phyloP scores from a whole-genome alignment of 106 monocot genomes.

The Allium cepa region DNA sequence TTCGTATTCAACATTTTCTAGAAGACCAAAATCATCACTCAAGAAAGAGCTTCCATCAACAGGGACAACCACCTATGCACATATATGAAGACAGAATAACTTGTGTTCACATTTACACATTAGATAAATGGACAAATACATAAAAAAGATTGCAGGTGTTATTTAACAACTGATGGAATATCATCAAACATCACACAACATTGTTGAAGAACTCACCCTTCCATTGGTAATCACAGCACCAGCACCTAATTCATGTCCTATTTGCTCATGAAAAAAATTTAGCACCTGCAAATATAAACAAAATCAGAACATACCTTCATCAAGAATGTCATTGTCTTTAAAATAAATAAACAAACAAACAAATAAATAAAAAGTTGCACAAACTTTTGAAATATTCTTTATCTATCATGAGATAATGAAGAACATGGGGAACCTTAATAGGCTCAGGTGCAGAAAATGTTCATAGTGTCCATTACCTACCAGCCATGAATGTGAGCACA shows the following conservation, averaged over 20 bases:
- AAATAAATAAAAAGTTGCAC: too few species aligned
- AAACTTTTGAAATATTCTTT: too few species aligned
- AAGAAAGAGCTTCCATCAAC: slow-evolving; percentile 38
- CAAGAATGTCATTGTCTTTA: too few species aligned
- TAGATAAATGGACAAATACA: not conserved
- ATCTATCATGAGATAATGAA: too few species aligned
- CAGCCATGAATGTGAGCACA: too few species aligned
- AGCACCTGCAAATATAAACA: slow-evolving; percentile 35
- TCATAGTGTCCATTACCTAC: too few species aligned
- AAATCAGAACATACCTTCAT: too few species aligned
- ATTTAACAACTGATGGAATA: too few species aligned
- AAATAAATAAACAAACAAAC: too few species aligned
- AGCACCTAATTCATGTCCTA: slow-evolving; percentile 45
- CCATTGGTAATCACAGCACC: slow-evolving; percentile 93
- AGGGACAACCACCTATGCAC: slow-evolving; percentile 52
- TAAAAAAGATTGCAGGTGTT: not conserved
- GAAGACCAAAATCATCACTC: slow-evolving; percentile 81
- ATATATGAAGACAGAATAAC: not conserved
- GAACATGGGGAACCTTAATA: not conserved
- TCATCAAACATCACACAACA: too few species aligned
- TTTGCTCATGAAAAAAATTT: slow-evolving; percentile 34
- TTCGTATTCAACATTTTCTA: slow-evolving; percentile 82
- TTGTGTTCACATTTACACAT: not conserved
- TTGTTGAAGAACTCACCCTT: slow-evolving; percentile 42
- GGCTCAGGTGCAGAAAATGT: not conserved